phyloP scores from a whole-genome alignment of 164 flowering plant species.

The Echeveria elegans region DNA sequence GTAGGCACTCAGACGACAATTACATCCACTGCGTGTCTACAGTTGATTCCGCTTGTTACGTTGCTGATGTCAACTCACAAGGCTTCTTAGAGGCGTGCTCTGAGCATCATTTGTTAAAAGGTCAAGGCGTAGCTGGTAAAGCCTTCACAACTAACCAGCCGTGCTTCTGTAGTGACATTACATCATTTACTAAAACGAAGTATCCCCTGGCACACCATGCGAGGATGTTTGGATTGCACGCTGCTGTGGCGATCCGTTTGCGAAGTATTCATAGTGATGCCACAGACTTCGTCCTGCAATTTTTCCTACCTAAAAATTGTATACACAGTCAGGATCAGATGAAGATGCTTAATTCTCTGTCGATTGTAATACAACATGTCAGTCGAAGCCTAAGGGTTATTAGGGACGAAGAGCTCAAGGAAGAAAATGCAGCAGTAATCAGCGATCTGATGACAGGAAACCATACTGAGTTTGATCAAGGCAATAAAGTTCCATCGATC shows the following conservation, averaged over 20 bases:
- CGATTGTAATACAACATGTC: conserved; percentile 21
- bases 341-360: conserved; percentile 27
- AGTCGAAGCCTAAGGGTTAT: conserved; percentile 27
- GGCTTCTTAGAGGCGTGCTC: conserved; percentile 83
- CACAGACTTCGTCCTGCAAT: conserved; percentile 49
- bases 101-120: conserved; percentile 74
- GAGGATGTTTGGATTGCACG: conserved; percentile 41
- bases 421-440: conserved; percentile 19
- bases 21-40: conserved; percentile 54
- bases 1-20: conserved; percentile 69
- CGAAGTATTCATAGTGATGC: conserved; percentile 35
- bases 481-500: conserved; percentile 16
- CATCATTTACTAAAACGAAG: conserved; percentile 41
- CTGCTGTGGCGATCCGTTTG: conserved; percentile 68
- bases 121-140: conserved; percentile 72
- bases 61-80: conserved; percentile 30
- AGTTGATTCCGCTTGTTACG: conserved; percentile 57
- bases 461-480: conserved; percentile 17
- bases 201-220: conserved; percentile 89
- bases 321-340: conserved; percentile 26
- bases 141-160: conserved; percentile 71
- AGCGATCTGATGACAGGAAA: conserved; percentile 13
- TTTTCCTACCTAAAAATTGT: conserved; percentile 34
- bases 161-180: conserved; percentile 63
- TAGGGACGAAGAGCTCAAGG: conserved; percentile 46